Percentiles rank a stretch among this genome's conserved stretches.
These are phyloP conservation scores for Debaryomyces sp. DNA, from an alignment of 1,139 yeast genomes.

Conservation along the genomic window DNA sequence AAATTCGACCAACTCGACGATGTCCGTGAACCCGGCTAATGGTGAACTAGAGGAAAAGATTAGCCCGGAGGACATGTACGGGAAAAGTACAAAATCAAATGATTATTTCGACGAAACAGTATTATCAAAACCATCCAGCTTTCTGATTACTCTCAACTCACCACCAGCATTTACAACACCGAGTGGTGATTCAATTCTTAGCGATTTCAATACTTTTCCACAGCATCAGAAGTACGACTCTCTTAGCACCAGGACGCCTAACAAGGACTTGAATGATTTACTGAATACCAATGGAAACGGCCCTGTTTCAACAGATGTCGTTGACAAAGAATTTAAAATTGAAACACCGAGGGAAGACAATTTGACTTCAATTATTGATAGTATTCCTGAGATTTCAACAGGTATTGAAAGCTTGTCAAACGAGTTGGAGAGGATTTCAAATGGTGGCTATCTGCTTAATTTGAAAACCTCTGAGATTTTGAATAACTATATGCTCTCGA, in stretches of 20 bases:
- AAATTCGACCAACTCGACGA: neutral
- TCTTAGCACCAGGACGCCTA: neutral
- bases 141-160: slow-evolving; percentile 1
- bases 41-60: neutral
- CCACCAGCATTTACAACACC: slow-evolving; percentile 18
- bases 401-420: slow-evolving; percentile 33
- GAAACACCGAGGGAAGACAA: slow-evolving; percentile 4
- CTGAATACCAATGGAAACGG: neutral
- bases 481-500: slow-evolving; percentile 25
- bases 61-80: neutral
- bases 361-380: slow-evolving; percentile 8
- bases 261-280: neutral
- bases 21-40: neutral
- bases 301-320: too few relatives aligned
- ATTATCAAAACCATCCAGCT: neutral
- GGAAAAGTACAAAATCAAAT: neutral
- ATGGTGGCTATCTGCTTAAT: slow-evolving; percentile 30
- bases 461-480: slow-evolving; percentile 34
- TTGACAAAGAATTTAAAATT: neutral
- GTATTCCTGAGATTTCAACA: slow-evolving; percentile 20
- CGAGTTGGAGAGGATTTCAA: slow-evolving; percentile 32
- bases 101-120: neutral
- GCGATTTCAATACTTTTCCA: slow-evolving; percentile 3
- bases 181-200: slow-evolving; percentile 15
- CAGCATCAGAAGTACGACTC: neutral